A percentile compares a stretch with the other conserved stretches of the same genome.
phyloP scores from a whole-genome alignment of 768 basidiomycete genomes.

The Lactifluus subvellereus region DNA sequence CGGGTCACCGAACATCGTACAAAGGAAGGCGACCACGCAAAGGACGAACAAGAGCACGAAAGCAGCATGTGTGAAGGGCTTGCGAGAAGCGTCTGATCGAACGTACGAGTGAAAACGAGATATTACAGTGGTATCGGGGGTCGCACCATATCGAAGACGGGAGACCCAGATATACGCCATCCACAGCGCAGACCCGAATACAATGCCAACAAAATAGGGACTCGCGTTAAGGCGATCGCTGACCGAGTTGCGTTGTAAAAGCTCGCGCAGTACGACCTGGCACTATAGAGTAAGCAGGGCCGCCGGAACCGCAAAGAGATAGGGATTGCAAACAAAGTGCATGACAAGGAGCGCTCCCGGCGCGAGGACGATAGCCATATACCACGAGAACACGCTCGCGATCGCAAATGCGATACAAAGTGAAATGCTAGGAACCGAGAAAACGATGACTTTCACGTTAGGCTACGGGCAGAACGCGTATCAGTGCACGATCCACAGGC shows the following conservation, averaged over 20 bases:
- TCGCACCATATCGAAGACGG: constrained; percentile 6
- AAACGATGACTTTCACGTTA: constrained; percentile 4
- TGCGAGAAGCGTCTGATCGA: neutral
- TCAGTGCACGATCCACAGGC: neutral
- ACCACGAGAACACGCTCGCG: constrained; percentile 6
- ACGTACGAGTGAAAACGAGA: neutral
- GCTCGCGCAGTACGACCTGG: neutral
- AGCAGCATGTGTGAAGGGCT: neutral
- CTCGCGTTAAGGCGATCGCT: neutral
- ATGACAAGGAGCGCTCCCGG: neutral
- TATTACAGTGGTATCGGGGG: neutral
- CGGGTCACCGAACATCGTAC: neutral
- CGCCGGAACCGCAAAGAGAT: neutral
- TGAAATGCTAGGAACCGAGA: neutral
- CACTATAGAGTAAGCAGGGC: neutral
- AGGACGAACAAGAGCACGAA: neutral
- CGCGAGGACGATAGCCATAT: neutral
- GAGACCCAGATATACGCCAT: constrained; percentile 3
- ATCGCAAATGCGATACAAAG: constrained; percentile 5
- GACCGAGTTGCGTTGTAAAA: neutral
- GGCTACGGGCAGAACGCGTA: neutral
- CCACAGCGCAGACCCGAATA: neutral
- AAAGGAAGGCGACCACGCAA: neutral
- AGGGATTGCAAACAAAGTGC: neutral
- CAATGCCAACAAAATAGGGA: neutral